Evolutionary conservation across 2,329 filamentous ascomycete genomes (phyloP).

Genomic region (Dryadomyces quercivorus): DNA sequence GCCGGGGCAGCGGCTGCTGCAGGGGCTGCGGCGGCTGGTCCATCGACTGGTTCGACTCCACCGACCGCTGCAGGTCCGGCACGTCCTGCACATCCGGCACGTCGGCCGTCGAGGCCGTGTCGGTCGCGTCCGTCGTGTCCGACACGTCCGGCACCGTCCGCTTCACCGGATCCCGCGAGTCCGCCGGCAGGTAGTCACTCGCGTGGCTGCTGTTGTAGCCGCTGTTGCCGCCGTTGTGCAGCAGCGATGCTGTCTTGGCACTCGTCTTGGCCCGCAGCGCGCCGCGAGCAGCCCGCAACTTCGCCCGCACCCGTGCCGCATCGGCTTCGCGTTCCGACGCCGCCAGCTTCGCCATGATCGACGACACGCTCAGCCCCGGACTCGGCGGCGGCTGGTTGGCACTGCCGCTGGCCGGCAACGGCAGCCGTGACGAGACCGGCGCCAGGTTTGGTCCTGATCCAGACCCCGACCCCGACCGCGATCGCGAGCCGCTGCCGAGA

Average conservation of each 20-base stretch:
- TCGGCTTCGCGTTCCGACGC: constrained; percentile 53
- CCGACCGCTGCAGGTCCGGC: neutral
- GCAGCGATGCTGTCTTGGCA: neutral
- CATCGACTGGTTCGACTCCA: neutral
- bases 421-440: constrained; percentile 6
- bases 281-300: constrained; percentile 40
- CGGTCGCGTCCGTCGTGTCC: neutral
- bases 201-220: neutral
- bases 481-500: neutral
- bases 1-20: constrained; percentile 27
- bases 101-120: neutral
- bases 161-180: constrained; percentile 10
- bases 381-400: constrained; percentile 28
- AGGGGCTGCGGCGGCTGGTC: constrained; percentile 7
- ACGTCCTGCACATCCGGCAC: neutral
- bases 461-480: neutral
- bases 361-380: constrained; percentile 47
- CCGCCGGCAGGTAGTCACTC: neutral
- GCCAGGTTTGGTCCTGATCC: neutral
- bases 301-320: constrained; percentile 49
- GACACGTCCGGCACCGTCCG: neutral
- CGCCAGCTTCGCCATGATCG: constrained; percentile 50
- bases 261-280: constrained; percentile 16
- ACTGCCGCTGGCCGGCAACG: constrained; percentile 15
- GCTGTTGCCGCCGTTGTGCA: constrained; percentile 7